These are phyloP conservation scores for Rutstroemia sp. DNA, from an alignment of 2,329 filamentous ascomycete species.

Conservation along the genomic window DNA sequence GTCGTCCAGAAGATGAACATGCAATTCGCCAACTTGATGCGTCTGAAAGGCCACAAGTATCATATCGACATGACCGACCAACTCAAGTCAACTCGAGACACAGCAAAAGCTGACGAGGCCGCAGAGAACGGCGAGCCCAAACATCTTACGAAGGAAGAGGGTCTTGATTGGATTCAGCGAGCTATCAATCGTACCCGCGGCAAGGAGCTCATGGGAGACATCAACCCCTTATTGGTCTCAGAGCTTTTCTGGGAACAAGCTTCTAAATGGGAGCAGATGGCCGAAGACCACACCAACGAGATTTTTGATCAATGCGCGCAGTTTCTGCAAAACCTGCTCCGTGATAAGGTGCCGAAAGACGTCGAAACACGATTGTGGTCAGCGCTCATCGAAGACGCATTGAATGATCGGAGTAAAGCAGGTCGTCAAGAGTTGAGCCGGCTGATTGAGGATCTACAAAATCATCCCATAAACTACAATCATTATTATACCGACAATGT, in stretches of 20 bases:
- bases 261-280: slow-evolving; percentile 29
- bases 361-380: slow-evolving; percentile 6
- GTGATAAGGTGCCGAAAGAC: slow-evolving; percentile 3
- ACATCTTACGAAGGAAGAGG: slow-evolving; percentile 16
- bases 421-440: not conserved
- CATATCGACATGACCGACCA: slow-evolving; percentile 15
- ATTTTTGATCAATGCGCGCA: slow-evolving; percentile 14
- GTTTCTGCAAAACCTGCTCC: not conserved
- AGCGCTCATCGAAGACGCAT: not conserved
- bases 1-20: slow-evolving; percentile 27
- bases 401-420: not conserved
- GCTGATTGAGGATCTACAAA: slow-evolving; percentile 22
- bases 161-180: slow-evolving; percentile 21
- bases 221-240: slow-evolving; percentile 33
- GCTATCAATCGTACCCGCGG: slow-evolving; percentile 22
- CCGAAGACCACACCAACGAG: slow-evolving; percentile 18
- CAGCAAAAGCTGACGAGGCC: not conserved
- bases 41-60: slow-evolving; percentile 27
- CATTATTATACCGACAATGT: slow-evolving; percentile 32
- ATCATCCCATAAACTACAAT: slow-evolving; percentile 32
- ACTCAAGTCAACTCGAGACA: not conserved
- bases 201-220: slow-evolving; percentile 33
- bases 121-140: slow-evolving; percentile 15
- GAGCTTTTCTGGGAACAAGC: slow-evolving; percentile 36
- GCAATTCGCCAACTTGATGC: slow-evolving; percentile 22